Conservation (phyloP, 2,329 filamentous ascomycete species). For the Aurifilum marmelostoma region DNA sequence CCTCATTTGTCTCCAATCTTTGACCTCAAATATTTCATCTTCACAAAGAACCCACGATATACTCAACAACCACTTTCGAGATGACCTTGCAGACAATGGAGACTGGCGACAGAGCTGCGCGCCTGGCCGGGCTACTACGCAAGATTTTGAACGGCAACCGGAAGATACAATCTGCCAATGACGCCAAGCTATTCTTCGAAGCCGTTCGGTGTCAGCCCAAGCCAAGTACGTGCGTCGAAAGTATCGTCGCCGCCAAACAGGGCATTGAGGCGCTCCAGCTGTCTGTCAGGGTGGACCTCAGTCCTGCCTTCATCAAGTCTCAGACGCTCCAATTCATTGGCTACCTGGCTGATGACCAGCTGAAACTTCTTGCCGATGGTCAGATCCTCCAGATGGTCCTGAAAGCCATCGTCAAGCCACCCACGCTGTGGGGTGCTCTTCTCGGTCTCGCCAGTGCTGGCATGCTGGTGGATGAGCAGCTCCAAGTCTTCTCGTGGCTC, state of each 20-base stretch:
- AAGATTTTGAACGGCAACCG: conserved; percentile 34
- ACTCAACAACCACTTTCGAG: no score
- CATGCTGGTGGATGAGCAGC: conserved; percentile 38
- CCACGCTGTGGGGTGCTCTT: conserved; percentile 57
- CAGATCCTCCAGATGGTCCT: conserved; percentile 53
- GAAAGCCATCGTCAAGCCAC: conserved; percentile 51
- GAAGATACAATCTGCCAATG: conserved; percentile 29
- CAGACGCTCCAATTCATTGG: conserved; percentile 42
- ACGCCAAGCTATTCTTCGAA: conserved; percentile 39
- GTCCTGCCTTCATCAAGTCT: conserved; percentile 37
- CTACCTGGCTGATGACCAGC: conserved; percentile 44
- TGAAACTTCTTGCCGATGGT: conserved; percentile 55
- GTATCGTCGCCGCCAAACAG: conserved; percentile 33
- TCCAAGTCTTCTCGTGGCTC: conserved; percentile 52
- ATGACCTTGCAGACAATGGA: conserved; percentile 6
- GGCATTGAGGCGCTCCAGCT: conserved; percentile 35
- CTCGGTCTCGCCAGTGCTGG: conserved; percentile 37
- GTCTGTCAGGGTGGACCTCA: conserved; percentile 35
- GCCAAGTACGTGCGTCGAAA: conserved; percentile 35
- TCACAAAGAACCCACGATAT: neutral
- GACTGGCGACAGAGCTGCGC: conserved; percentile 11
- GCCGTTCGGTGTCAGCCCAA: conserved; percentile 31
- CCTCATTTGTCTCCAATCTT: neutral
- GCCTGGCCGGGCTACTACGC: conserved; percentile 30
- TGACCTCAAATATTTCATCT: neutral